Evolutionary conservation across 2,329 filamentous ascomycete genomes (phyloP).

Genomic region (Neoascochyta sp.): DNA sequence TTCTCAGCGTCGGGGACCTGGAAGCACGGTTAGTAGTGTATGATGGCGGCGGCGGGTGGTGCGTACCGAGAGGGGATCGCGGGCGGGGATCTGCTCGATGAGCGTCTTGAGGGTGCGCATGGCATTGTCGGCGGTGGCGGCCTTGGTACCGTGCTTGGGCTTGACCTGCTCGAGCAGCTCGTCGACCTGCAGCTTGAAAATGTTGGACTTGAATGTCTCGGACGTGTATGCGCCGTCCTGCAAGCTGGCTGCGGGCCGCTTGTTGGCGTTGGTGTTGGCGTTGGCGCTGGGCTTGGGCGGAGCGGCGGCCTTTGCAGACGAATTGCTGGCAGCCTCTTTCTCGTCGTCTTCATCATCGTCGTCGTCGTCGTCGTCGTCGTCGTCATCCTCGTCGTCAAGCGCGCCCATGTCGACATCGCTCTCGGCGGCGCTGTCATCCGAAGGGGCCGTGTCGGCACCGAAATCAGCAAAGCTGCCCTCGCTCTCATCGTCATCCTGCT

Average conservation of each 20-base stretch:
- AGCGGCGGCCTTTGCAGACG: conserved; percentile 1
- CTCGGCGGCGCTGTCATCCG: conserved; percentile 11
- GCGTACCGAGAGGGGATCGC: conserved; percentile 45
- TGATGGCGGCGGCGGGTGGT: too few species aligned
- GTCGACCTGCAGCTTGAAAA: conserved; percentile 66
- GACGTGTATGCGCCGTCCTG: conserved; percentile 45
- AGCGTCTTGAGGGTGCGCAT: conserved; percentile 54
- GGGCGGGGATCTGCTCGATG: conserved; percentile 56
- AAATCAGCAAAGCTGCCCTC: conserved; percentile 24
- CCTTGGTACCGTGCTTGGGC: conserved; percentile 56
- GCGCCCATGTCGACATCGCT: conserved; percentile 15
- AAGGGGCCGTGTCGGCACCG: conserved; percentile 14
- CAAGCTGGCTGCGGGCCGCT: conserved; percentile 21
- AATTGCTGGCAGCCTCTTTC: conserved; percentile 8
- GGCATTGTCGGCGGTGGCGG: conserved; percentile 48
- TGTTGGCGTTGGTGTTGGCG: conserved; percentile 12
- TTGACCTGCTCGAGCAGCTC: conserved; percentile 58
- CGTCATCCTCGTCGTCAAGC: conserved; percentile 9
- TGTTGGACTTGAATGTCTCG: conserved; percentile 61
- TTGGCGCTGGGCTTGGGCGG: conserved; percentile 11
- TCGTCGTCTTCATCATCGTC: conserved; percentile 18
- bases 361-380: conserved; percentile 9
- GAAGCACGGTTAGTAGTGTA: conserved; percentile 12
- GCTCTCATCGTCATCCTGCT: conserved; percentile 35
- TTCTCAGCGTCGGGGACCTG: conserved; percentile 68